phyloP scores from a whole-genome alignment of 257 asterid genomes.

The Linaria vulgaris region DNA sequence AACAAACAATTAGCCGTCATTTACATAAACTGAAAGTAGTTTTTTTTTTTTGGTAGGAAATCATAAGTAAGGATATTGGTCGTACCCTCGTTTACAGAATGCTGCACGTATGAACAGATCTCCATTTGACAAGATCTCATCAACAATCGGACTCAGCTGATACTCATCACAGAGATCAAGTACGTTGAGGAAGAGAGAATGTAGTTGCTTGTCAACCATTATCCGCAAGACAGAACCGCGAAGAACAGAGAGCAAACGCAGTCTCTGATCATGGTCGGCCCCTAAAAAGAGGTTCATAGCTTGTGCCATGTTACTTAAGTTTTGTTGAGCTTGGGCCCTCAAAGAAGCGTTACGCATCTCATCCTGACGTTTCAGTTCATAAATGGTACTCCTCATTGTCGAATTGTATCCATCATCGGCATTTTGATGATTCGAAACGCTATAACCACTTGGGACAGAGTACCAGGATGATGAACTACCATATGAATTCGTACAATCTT shows the following conservation, averaged over 20 bases:
- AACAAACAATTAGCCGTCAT: neutral
- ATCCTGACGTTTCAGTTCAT: neutral
- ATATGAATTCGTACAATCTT: too few relatives aligned
- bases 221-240: neutral
- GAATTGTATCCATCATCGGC: too few relatives aligned
- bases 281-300: too few relatives aligned
- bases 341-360: neutral
- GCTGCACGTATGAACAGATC: conserved; percentile 23
- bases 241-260: neutral
- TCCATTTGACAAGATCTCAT: neutral
- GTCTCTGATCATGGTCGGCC: neutral
- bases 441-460: too few relatives aligned
- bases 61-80: neutral
- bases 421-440: too few relatives aligned
- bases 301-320: neutral
- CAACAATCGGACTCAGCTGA: conserved; percentile 22
- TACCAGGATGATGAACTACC: too few relatives aligned
- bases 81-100: conserved; percentile 33
- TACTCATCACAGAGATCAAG: conserved; percentile 16
- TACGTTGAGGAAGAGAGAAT: conserved; percentile 2
- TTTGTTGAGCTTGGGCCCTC: neutral
- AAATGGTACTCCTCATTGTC: too few relatives aligned
- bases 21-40: too few relatives aligned
- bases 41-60: too few relatives aligned
- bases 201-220: conserved; percentile 12